Evolutionary conservation across 768 basidiomycete species (phyloP).

Genomic region (Podaxis sp.): DNA sequence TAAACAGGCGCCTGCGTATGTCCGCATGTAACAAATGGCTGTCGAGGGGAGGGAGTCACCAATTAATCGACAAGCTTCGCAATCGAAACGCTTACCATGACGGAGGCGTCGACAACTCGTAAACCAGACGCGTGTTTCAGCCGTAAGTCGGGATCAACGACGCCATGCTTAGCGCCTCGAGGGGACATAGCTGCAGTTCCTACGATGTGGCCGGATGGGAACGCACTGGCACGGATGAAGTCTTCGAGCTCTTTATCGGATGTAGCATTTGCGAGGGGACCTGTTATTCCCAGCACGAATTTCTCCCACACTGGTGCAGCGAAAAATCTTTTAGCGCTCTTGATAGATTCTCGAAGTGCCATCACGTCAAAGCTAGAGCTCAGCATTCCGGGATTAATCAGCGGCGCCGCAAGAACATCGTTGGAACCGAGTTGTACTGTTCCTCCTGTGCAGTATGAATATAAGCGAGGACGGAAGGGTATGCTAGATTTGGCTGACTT

Average conservation of each 20-base stretch:
- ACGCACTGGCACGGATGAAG: slow-evolving; percentile 17
- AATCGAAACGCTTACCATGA: slow-evolving; percentile 27
- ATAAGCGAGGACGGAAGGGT: not conserved
- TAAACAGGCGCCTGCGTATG: slow-evolving; percentile 19
- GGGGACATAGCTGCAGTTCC: slow-evolving; percentile 35
- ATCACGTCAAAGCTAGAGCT: slow-evolving; percentile 23
- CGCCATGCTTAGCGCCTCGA: slow-evolving; percentile 27
- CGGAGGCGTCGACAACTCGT: slow-evolving; percentile 43
- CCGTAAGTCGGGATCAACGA: slow-evolving; percentile 36
- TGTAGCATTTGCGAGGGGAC: slow-evolving; percentile 22
- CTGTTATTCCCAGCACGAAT: slow-evolving; percentile 20
- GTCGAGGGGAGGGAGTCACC: not conserved
- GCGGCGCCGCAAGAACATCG: slow-evolving; percentile 23
- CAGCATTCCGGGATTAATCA: slow-evolving; percentile 26
- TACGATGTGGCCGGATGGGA: slow-evolving; percentile 26
- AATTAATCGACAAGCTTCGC: not conserved
- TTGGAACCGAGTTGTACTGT: slow-evolving; percentile 9
- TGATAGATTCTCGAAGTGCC: slow-evolving; percentile 22
- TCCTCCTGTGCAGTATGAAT: slow-evolving; percentile 6
- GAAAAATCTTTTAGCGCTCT: slow-evolving; percentile 22
- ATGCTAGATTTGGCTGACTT: not conserved
- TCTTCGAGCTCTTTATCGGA: slow-evolving; percentile 25
- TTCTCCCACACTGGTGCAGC: slow-evolving; percentile 22
- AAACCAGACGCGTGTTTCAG: slow-evolving; percentile 37
- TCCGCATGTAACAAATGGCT: slow-evolving; percentile 16